phyloP scores from a whole-genome alignment of 1,284 basidiomycete genomes.

The Rhodotorula glutinis region DNA sequence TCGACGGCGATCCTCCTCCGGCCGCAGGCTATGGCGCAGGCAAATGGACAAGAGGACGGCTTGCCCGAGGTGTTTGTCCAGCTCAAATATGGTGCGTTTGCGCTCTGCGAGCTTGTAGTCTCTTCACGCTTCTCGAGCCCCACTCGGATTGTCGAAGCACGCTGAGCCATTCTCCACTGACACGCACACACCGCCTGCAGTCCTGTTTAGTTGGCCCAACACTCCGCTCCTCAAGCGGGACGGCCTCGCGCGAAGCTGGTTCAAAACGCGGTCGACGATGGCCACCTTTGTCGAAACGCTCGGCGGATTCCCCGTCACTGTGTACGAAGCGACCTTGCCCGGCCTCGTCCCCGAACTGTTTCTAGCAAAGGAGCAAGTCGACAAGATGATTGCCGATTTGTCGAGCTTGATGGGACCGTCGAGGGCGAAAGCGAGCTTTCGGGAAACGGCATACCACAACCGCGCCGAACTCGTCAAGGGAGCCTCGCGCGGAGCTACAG shows the following conservation, averaged over 20 bases:
- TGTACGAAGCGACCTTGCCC: slow-evolving; percentile 11
- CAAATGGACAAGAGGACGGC: background rate
- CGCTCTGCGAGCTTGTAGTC: too few relatives aligned
- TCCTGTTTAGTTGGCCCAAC: slow-evolving; percentile 30
- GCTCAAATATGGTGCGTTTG: slow-evolving; percentile 19
- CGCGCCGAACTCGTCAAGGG: background rate
- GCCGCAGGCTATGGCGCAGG: too few relatives aligned
- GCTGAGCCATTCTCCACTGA: background rate
- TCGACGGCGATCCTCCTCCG: too few relatives aligned
- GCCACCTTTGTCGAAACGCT: slow-evolving; percentile 4
- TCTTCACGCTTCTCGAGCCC: background rate
- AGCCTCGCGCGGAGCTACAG: background rate
- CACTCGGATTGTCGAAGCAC: background rate
- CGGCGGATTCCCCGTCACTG: slow-evolving; percentile 21
- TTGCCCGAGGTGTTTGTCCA: slow-evolving; percentile 4
- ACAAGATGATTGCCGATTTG: slow-evolving; percentile 8
- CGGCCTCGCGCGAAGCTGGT: slow-evolving; percentile 15
- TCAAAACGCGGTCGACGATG: slow-evolving; percentile 16
- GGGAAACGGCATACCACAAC: slow-evolving; percentile 3
- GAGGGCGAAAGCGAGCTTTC: slow-evolving; percentile 17
- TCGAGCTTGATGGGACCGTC: slow-evolving; percentile 24
- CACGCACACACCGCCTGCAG: slow-evolving; percentile 1
- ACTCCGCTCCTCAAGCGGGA: slow-evolving; percentile 24
- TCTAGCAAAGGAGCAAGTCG: slow-evolving; percentile 9
- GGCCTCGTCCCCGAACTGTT: slow-evolving; percentile 23